Evolutionary conservation across 306 rosid genomes (phyloP), one percentile per base, ranked within the genome.

Genomic region (Alnus rubra): DNA sequence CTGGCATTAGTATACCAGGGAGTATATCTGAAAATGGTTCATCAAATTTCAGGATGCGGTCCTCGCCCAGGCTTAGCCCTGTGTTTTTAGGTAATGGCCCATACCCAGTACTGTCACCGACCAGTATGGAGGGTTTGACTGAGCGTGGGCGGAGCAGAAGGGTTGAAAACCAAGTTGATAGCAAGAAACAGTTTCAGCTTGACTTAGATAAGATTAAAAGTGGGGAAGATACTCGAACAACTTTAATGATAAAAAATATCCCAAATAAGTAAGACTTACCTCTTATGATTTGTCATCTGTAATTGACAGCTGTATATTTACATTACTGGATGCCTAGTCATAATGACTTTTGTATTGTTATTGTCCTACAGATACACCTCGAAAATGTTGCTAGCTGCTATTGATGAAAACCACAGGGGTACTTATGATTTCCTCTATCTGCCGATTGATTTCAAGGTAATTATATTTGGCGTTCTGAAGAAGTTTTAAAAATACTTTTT

Each of bases 381-480:
- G 55, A 95, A 92, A 86, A 95, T 95, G 99, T 78, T 95, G 81
- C 84, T 95, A 83, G 99, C 96, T 75, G 93, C 98, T 77, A 96
- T 95, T 78, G 99, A 95, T 80, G 99, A 95, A 88, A 86, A 84
- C 80, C 96, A 93, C 80, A 74, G 77, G 81, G 97, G 99, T 53
- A 90, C 98, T 79, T 95, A 93, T 69, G 99, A 95, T 86, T 95
- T 95, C 79, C 89, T 95, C 49, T 95, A 95, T 86, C 83, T 95
- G 84, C 99, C 99, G 75, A 95, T 95, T 78, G 99, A 95, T 85
- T 95, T 95, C 77, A 95, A 95, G 98, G 99, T 95, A 76, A 19
- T 7, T 33, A 75, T 78, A 31, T 65, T 81, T 19, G 73, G 47
- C 77, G 47, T 18, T 78, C 67, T 78, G 16, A 56, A 54, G 54